phyloP scores from a whole-genome alignment of 2,329 filamentous ascomycete genomes.

The Calonectria naviculata region DNA sequence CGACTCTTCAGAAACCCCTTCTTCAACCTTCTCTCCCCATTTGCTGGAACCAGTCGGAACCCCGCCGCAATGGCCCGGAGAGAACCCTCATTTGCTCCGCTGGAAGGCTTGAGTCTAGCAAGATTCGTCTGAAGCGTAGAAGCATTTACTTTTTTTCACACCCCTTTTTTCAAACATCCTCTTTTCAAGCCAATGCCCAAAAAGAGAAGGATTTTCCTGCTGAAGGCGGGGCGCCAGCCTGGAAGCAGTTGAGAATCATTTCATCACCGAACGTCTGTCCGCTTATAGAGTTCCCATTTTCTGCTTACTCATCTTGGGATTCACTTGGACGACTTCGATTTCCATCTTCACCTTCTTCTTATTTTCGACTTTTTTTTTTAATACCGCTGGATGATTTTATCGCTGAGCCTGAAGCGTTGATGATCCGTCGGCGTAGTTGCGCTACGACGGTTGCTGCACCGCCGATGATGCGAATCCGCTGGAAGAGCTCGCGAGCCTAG shows the following conservation, averaged over 20 bases:
- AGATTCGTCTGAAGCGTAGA: conserved; percentile 20
- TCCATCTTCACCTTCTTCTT: not conserved
- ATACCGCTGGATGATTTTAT: conserved; percentile 28
- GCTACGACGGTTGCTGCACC: conserved; percentile 21
- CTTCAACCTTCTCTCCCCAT: conserved; percentile 17
- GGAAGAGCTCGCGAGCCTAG: conserved; percentile 33
- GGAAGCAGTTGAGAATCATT: conserved; percentile 25
- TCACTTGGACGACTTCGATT: not conserved
- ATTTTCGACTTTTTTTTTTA: not conserved
- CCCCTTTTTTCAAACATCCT: not conserved
- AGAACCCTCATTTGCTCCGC: conserved; percentile 18
- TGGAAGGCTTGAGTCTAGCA: conserved; percentile 14
- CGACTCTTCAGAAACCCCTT: conserved; percentile 5
- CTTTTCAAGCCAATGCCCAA: not conserved
- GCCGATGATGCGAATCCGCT: conserved; percentile 30
- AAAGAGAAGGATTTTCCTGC: conserved; percentile 26
- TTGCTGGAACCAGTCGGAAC: conserved; percentile 9
- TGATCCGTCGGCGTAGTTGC: conserved; percentile 25
- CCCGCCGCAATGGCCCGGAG: conserved; percentile 26
- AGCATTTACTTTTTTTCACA: conserved; percentile 15
- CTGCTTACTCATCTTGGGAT: not conserved
- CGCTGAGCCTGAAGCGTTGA: conserved; percentile 33
- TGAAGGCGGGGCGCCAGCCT: conserved; percentile 28
- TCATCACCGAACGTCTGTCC: not conserved
- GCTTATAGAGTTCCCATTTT: not conserved